Evolutionary conservation across 371 early-diverging fungal genomes (phyloP).

Genomic region (Basidiobolus meristosporus): DNA sequence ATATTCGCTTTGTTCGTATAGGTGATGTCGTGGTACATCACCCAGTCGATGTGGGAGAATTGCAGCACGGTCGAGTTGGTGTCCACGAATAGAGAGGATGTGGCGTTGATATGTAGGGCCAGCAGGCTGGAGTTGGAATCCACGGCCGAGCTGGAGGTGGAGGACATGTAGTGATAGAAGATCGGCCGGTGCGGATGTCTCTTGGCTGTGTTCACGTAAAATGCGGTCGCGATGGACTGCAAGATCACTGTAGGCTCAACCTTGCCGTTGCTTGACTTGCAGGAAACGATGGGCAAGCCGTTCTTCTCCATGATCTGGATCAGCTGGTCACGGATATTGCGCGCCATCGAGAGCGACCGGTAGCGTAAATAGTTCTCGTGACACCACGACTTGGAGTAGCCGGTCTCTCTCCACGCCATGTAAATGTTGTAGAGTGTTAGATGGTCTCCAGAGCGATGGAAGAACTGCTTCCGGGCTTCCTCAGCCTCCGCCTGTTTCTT

Average conservation of each 20-base stretch:
- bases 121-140: slow-evolving; percentile 15
- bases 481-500: slow-evolving; percentile 60
- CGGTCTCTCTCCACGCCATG: slow-evolving; percentile 65
- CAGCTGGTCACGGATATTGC: slow-evolving; percentile 78
- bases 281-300: slow-evolving; percentile 25
- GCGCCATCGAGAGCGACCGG: slow-evolving; percentile 66
- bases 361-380: slow-evolving; percentile 74
- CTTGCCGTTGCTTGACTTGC: neutral
- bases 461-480: slow-evolving; percentile 38
- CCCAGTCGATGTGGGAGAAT: slow-evolving; percentile 47
- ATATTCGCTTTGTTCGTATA: slow-evolving; percentile 43
- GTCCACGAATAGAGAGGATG: slow-evolving; percentile 19
- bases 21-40: slow-evolving; percentile 46
- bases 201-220: slow-evolving; percentile 57
- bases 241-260: neutral
- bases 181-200: slow-evolving; percentile 34
- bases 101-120: slow-evolving; percentile 43
- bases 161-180: slow-evolving; percentile 55
- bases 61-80: slow-evolving; percentile 19
- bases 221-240: slow-evolving; percentile 14
- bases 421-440: slow-evolving; percentile 73
- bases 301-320: slow-evolving; percentile 68
- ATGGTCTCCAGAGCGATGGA: slow-evolving; percentile 73
- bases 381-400: slow-evolving; percentile 75
- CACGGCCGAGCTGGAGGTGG: slow-evolving; percentile 9